phyloP scores from a whole-genome alignment of 176 grass and related monocot species.

The Melocanna baccifera region DNA sequence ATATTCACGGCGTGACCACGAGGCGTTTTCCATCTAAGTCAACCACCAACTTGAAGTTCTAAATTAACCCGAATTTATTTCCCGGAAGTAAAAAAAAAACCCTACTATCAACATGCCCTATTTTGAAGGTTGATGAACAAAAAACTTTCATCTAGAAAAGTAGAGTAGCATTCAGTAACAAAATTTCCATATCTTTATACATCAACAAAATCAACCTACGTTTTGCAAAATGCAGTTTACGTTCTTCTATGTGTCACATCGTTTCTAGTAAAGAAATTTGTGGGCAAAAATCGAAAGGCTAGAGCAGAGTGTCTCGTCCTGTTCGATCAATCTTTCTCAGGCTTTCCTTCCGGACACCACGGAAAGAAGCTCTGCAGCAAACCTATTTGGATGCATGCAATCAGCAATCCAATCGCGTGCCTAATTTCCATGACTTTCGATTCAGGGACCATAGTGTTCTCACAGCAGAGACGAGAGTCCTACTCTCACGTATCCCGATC shows the following conservation, averaged over 20 bases:
- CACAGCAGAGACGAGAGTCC: neutral
- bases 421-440: neutral
- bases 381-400: neutral
- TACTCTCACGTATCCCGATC: neutral
- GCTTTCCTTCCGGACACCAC: neutral
- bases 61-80: neutral
- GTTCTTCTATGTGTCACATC: neutral
- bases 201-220: too few species aligned
- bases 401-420: neutral
- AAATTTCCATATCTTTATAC: too few species aligned
- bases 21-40: neutral
- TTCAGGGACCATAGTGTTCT: neutral
- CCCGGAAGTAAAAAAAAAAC: too few species aligned
- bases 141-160: too few species aligned
- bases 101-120: too few species aligned
- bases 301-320: neutral
- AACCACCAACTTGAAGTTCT: too few species aligned
- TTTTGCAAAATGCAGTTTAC: neutral
- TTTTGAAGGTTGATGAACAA: too few species aligned
- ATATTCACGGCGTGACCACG: neutral
- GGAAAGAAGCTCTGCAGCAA: neutral
- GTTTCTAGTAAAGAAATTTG: neutral
- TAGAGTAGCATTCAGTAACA: too few species aligned
- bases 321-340: neutral
- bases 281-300: neutral